A percentile compares a stretch with the other conserved stretches of the same genome.
Conservation (phyloP, 1,139 yeast genomes). For the Chernovozyma aurita region DNA sequence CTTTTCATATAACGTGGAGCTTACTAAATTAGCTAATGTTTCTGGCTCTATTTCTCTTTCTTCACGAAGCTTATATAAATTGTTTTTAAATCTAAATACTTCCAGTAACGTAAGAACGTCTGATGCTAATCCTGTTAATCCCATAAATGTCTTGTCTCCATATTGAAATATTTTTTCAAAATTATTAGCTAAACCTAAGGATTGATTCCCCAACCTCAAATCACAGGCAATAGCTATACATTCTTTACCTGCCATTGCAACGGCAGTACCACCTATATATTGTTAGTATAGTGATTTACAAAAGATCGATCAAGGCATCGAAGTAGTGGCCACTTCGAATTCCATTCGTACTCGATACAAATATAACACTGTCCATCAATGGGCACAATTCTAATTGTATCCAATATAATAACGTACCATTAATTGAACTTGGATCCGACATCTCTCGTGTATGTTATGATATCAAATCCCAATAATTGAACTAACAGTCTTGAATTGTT, state of each 20-base stretch:
- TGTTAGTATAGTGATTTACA: conserved; percentile 10
- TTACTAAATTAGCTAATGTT: conserved; percentile 88
- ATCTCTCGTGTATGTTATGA: conserved; percentile 13
- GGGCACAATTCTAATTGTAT: too few relatives aligned
- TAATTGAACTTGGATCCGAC: conserved; percentile 50
- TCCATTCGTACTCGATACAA: too few relatives aligned
- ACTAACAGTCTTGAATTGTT: too few relatives aligned
- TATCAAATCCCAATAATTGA: too few relatives aligned
- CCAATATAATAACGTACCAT: conserved; percentile 32
- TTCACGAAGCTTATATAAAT: conserved; percentile 85
- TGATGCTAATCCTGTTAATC: conserved; percentile 91
- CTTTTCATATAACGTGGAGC: conserved; percentile 83
- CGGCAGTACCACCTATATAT: conserved; percentile 79
- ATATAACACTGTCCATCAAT: too few relatives aligned
- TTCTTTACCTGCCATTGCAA: conserved; percentile 98
- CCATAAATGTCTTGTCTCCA: conserved; percentile 78
- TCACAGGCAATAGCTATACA: conserved; percentile 98
- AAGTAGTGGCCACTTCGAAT: too few relatives aligned
- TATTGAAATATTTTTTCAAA: conserved; percentile 88
- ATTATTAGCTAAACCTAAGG: conserved; percentile 85
- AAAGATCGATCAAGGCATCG: too few relatives aligned
- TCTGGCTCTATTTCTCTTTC: conserved; percentile 91
- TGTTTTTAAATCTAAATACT: conserved; percentile 77
- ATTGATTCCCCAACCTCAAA: conserved; percentile 88
- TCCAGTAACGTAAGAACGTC: conserved; percentile 88